A percentile compares a stretch with the other conserved stretches of the same genome.
Evolutionary conservation across 169 alveolate genomes (phyloP).

Genomic region (Cryptosporidium canis): DNA sequence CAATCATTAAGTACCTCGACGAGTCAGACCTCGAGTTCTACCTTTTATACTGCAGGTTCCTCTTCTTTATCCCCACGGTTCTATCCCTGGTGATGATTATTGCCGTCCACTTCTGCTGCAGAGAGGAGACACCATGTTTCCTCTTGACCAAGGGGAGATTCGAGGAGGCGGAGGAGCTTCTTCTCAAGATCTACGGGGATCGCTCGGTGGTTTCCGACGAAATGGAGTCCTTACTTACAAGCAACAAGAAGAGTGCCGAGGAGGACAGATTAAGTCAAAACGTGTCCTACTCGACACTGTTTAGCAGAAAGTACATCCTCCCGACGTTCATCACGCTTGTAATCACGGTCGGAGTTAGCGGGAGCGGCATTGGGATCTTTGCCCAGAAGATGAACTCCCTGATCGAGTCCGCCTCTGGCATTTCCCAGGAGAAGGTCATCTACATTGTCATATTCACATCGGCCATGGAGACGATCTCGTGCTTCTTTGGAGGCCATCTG

Average conservation of each 20-base stretch:
- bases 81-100: background rate
- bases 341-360: slow-evolving; percentile 45
- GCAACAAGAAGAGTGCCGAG: slow-evolving; percentile 12
- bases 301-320: slow-evolving; percentile 20
- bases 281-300: slow-evolving; percentile 9
- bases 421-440: slow-evolving; percentile 35
- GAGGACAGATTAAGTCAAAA: slow-evolving; percentile 9
- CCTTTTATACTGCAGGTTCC: background rate
- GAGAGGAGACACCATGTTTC: slow-evolving; percentile 55
- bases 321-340: slow-evolving; percentile 23
- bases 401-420: slow-evolving; percentile 44
- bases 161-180: slow-evolving; percentile 54
- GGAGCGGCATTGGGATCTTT: slow-evolving; percentile 66
- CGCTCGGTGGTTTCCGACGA: background rate
- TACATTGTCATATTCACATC: slow-evolving; percentile 28
- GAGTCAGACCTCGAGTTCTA: slow-evolving; percentile 14
- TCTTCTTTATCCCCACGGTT: background rate
- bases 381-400: slow-evolving; percentile 55
- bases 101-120: background rate
- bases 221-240: slow-evolving; percentile 9
- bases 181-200: slow-evolving; percentile 32
- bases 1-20: background rate
- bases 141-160: slow-evolving; percentile 18
- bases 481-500: slow-evolving; percentile 50
- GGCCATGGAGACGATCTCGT: slow-evolving; percentile 1